Evolutionary conservation across 106 monocot species (phyloP).

Genomic region (Dendrobium catenatum): DNA sequence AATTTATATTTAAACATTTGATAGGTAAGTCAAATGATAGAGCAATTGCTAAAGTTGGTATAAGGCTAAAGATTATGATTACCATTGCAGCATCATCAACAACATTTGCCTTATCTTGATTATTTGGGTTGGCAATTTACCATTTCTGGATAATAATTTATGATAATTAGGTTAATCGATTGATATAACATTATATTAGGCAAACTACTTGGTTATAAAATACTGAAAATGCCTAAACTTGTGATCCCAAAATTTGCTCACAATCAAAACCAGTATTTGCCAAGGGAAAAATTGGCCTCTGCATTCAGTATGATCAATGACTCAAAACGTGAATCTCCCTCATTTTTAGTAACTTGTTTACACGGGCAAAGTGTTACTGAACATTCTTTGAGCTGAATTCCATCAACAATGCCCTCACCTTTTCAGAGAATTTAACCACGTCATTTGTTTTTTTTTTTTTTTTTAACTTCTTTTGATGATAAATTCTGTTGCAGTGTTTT

Average conservation of each 20-base stretch:
- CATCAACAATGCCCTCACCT: neutral
- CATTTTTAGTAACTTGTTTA: neutral
- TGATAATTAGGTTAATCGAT: neutral
- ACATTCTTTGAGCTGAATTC: neutral
- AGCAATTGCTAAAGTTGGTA: neutral
- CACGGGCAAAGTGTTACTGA: neutral
- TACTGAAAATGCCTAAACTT: neutral
- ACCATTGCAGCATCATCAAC: neutral
- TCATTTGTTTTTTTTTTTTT: neutral
- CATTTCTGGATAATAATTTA: neutral
- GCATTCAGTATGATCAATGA: too few species aligned
- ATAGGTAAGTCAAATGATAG: neutral
- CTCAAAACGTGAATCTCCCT: too few species aligned
- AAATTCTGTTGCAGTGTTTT: constrained; percentile 50
- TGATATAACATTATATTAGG: neutral
- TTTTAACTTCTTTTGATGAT: neutral
- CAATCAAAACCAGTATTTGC: too few species aligned
- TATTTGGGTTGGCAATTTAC: neutral
- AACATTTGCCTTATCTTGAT: neutral
- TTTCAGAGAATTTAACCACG: neutral
- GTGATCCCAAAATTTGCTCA: too few species aligned
- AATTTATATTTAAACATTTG: neutral
- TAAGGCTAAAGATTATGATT: neutral
- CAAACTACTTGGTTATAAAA: neutral
- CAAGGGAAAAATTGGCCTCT: too few species aligned